Evolutionary conservation across 1,284 basidiomycete genomes (phyloP), one percentile per base, ranked within the genome.

Genomic region (Ustilago trichophora): DNA sequence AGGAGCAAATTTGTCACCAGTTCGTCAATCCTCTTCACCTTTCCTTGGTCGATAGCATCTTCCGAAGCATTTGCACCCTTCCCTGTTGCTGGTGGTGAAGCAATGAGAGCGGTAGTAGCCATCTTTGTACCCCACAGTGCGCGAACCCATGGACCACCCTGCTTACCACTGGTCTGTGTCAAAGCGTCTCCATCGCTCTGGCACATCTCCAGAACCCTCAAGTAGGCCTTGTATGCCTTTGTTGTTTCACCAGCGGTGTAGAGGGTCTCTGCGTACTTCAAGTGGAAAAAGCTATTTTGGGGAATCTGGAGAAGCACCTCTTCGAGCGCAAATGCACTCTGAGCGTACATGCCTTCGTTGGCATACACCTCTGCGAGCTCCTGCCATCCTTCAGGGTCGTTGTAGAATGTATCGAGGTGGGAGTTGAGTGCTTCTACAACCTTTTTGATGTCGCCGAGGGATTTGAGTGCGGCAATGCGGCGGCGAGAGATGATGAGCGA

Each of bases 401-500:
- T 88, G 81, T 98, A 98, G 82, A 95, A 93, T 0, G 89, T 93
- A 78, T 98, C 95, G 31, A 98, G 87, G 77, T 92, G 90, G 27
- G 85, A 83, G 18, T 88, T 87, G 6, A 98, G 86, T 64, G 91
- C 88, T 10, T 89, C 85, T 1, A 93, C 88, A 0, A 91, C 88
- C 34, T 85, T 85, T 38, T 89, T 56, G 29, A 47, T 10, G 18
- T 68, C 67, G 11, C 48, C 59, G 11, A 54, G 42, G 4, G 49
- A 37, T 13, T 73, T 76, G 26, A 81, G 53, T 6, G 93, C 86
- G 0, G 90, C 88, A 62, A 95, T 89, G 42, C 89, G 85, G 10
- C 94, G 87, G 79, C 95, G 93, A 87, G 91, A 91, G 16, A 89
- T 85, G 5, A 88, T 87, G 11, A 88, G 85, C 77, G 92, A 90